These are phyloP conservation scores for Caryopteris hybrid DNA, from an alignment of 305 asterid genomes.

Conservation along the genomic window DNA sequence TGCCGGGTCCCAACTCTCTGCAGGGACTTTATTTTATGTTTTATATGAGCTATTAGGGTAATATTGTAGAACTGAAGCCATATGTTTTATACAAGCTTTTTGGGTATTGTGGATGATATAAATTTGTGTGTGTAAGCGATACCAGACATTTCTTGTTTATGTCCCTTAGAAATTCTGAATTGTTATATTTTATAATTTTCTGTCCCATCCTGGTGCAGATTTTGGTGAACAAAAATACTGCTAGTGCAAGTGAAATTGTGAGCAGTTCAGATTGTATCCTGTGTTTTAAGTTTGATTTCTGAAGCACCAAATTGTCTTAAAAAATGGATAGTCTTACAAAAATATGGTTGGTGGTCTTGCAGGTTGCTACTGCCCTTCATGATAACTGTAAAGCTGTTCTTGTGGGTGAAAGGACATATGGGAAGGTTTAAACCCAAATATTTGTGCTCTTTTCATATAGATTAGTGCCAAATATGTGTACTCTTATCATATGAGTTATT, in stretches of 20 bases:
- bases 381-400: constrained; percentile 98
- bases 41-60: neutral
- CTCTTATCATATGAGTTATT: neutral
- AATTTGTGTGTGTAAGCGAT: neutral
- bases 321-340: neutral
- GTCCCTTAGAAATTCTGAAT: neutral
- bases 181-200: neutral
- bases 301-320: constrained; percentile 7
- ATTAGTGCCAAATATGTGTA: neutral
- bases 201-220: constrained; percentile 55
- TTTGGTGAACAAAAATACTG: constrained; percentile 92
- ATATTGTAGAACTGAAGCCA: neutral
- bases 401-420: constrained; percentile 95
- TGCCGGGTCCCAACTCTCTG: neutral
- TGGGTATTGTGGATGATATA: neutral
- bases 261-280: constrained; percentile 36
- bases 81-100: no score
- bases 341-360: constrained; percentile 26
- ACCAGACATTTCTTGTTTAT: neutral
- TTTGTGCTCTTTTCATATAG: neutral
- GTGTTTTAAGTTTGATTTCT: constrained; percentile 2
- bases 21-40: neutral
- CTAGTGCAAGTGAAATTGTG: constrained; percentile 99
- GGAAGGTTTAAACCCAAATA: constrained; percentile 57
- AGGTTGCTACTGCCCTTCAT: constrained; percentile 99